Percentiles rank a stretch among this genome's conserved stretches.
Evolutionary conservation across 148 eudicot species (phyloP).

Genomic region (Nepenthes gracilis): DNA sequence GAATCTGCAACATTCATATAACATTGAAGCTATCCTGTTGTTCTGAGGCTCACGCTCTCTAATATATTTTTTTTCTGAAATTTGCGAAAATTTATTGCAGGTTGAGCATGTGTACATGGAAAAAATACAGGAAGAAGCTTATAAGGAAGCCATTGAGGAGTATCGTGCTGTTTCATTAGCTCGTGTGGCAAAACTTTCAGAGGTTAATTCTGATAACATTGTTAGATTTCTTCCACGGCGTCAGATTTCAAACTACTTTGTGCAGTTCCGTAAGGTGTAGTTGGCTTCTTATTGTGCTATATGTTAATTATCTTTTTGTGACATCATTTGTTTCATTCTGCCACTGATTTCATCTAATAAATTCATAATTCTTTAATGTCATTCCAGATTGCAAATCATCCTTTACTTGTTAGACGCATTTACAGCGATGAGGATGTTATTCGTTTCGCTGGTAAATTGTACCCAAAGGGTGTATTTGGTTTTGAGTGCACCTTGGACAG

Average conservation of each 20-base stretch:
- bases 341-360: not conserved
- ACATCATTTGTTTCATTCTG: not conserved
- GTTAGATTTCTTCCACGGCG: constrained; percentile 58
- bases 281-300: constrained; percentile 9
- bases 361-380: not conserved
- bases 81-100: constrained; percentile 21
- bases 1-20: too few species aligned
- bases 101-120: constrained; percentile 74
- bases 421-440: constrained; percentile 64
- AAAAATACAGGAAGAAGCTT: constrained; percentile 61
- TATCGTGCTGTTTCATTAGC: constrained; percentile 58
- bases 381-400: constrained; percentile 91
- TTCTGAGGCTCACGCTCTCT: too few species aligned
- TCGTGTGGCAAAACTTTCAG: constrained; percentile 44
- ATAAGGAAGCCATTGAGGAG: constrained; percentile 78
- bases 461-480: constrained; percentile 90
- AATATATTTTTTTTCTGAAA: too few species aligned
- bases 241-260: constrained; percentile 91
- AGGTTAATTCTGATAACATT: constrained; percentile 18
- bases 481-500: constrained; percentile 83
- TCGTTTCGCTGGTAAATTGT: constrained; percentile 65
- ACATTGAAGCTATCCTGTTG: too few species aligned
- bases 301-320: not conserved
- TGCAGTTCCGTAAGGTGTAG: constrained; percentile 88
- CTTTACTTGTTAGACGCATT: constrained; percentile 79